Conservation (phyloP, 163 green algal genomes). For the Volvox carteri region DNA sequence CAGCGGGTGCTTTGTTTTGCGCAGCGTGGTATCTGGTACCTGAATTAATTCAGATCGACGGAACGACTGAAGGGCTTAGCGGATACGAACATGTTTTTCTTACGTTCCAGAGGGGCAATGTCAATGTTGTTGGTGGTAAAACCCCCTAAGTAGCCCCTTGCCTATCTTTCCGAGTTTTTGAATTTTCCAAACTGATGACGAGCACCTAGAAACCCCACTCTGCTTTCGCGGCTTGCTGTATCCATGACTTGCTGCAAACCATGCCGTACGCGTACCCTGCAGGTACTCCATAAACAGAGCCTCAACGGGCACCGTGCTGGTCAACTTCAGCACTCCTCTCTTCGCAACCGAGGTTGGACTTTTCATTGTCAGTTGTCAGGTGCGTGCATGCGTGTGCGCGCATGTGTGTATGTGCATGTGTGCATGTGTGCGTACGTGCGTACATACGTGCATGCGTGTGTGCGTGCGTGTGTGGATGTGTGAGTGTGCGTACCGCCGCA, state of each 20-base stretch:
- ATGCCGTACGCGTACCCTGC: neutral
- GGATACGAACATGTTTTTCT: no score
- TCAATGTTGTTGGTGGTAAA: no score
- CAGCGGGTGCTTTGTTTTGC: no score
- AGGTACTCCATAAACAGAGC: slow-evolving; percentile 11
- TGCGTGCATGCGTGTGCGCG: neutral
- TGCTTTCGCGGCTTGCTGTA: neutral
- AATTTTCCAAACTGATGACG: no score
- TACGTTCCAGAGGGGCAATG: no score
- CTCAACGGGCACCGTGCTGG: neutral
- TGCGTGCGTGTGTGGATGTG: neutral
- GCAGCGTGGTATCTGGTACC: no score
- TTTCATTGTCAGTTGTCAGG: slow-evolving; percentile 1
- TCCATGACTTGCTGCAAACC: neutral
- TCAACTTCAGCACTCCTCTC: neutral
- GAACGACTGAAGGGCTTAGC: no score
- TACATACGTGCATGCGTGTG: neutral
- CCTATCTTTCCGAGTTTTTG: no score
- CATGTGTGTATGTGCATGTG: neutral
- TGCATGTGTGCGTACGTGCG: neutral
- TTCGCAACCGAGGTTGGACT: neutral
- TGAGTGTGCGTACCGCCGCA: no score
- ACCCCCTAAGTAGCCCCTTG: no score
- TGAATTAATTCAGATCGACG: no score
- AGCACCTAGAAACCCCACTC: no score